Conservation (phyloP, 2,329 filamentous ascomycete genomes). For the Colletotrichum somersetense region DNA sequence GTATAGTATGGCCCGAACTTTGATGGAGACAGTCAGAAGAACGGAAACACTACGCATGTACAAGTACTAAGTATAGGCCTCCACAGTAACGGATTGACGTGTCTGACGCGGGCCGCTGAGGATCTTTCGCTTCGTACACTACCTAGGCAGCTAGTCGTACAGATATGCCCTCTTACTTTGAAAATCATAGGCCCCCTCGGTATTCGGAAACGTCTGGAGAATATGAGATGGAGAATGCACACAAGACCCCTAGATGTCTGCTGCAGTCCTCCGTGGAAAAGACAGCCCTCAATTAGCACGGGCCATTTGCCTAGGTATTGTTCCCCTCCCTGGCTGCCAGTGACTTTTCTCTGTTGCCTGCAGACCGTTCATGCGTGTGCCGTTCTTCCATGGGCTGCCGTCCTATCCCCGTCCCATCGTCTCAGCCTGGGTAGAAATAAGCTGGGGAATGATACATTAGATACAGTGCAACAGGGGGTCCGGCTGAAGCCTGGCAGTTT, state of each 20-base stretch:
- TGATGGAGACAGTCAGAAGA: neutral
- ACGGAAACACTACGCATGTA: neutral
- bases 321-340: neutral
- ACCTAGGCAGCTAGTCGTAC: no score
- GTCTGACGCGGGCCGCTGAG: neutral
- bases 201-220: neutral
- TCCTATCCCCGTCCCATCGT: constrained; percentile 15
- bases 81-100: constrained; percentile 2
- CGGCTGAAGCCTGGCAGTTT: constrained; percentile 14
- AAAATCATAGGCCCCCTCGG: neutral
- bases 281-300: neutral
- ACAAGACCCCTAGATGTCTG: neutral
- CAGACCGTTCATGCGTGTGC: neutral
- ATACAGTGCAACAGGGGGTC: constrained; percentile 1
- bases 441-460: neutral
- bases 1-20: neutral
- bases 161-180: no score
- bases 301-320: neutral
- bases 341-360: neutral
- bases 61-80: neutral
- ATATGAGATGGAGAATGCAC: neutral
- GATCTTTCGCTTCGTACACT: no score
- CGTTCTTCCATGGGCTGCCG: constrained; percentile 11
- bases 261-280: neutral
- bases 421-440: neutral